Conservation (phyloP, 2,329 filamentous ascomycete genomes). For the Pseudofabraea citricarpa region DNA sequence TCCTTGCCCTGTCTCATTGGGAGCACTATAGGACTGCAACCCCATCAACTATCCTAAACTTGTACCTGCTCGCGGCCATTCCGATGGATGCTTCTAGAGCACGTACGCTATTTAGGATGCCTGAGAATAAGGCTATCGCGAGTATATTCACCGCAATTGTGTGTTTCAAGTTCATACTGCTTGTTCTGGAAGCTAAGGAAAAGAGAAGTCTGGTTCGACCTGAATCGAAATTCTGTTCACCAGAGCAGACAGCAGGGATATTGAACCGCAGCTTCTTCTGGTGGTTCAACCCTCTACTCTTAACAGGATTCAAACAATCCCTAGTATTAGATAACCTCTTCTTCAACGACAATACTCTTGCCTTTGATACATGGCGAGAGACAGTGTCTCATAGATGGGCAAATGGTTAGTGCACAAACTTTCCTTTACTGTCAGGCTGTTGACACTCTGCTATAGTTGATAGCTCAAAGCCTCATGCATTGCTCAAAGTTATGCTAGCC, state of each 20-base stretch:
- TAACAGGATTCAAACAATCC: constrained; percentile 19
- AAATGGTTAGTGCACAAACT: neutral
- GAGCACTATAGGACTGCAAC: neutral
- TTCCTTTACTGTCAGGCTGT: neutral
- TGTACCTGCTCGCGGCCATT: constrained; percentile 2
- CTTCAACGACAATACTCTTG: constrained; percentile 2
- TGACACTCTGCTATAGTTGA: neutral
- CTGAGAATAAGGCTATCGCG: constrained; percentile 6
- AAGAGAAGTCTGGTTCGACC: constrained; percentile 9
- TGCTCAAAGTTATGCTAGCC: neutral
- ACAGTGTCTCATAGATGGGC: constrained; percentile 3
- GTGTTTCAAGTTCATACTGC: constrained; percentile 14
- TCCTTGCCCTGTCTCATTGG: neutral
- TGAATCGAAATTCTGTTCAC: neutral
- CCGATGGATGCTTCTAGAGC: constrained; percentile 1
- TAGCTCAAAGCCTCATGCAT: neutral
- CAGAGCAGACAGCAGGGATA: constrained; percentile 25
- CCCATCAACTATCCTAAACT: neutral
- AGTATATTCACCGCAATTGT: constrained; percentile 12
- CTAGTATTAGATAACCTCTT: constrained; percentile 21
- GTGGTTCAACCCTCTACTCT: constrained; percentile 29
- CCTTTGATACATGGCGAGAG: neutral
- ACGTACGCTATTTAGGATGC: constrained; percentile 2
- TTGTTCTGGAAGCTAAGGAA: constrained; percentile 16
- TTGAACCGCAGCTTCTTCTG: constrained; percentile 25